A percentile compares a stretch with the other conserved stretches of the same genome.
These are phyloP conservation scores for Xylaria scruposa DNA, from an alignment of 495 filamentous ascomycete species.

Conservation along the genomic window DNA sequence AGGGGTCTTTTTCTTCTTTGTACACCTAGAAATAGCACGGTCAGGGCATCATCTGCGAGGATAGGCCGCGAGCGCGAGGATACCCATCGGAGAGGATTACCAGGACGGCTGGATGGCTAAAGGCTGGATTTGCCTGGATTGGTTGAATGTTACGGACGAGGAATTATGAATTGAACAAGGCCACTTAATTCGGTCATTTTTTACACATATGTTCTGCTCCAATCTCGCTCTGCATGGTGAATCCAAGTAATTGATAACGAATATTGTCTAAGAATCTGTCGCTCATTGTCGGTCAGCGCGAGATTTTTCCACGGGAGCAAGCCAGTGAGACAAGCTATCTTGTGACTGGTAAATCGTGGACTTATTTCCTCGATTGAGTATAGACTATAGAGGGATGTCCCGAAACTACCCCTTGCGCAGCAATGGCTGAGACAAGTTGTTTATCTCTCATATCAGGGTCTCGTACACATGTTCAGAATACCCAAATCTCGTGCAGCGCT, in stretches of 20 bases:
- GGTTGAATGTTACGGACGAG: slow-evolving; percentile 12
- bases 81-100: slow-evolving; percentile 42
- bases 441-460: slow-evolving; percentile 5
- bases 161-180: slow-evolving; percentile 19
- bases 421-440: slow-evolving; percentile 6
- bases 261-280: background rate
- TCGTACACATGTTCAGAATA: background rate
- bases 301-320: background rate
- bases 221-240: background rate
- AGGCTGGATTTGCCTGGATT: slow-evolving; percentile 14
- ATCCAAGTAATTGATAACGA: background rate
- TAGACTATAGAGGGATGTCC: background rate
- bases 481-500: background rate
- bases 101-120: slow-evolving; percentile 17
- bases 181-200: slow-evolving; percentile 15
- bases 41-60: slow-evolving; percentile 27
- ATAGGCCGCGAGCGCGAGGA: slow-evolving; percentile 37
- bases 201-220: background rate
- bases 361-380: background rate
- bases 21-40: slow-evolving; percentile 41
- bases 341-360: background rate
- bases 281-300: background rate
- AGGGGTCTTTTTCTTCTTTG: slow-evolving; percentile 29
- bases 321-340: background rate
- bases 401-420: background rate